Percentiles rank a stretch among this genome's conserved stretches.
These are phyloP conservation scores for Trichoderma sp. DNA, from an alignment of 2,329 filamentous ascomycete genomes.

Conservation along the genomic window DNA sequence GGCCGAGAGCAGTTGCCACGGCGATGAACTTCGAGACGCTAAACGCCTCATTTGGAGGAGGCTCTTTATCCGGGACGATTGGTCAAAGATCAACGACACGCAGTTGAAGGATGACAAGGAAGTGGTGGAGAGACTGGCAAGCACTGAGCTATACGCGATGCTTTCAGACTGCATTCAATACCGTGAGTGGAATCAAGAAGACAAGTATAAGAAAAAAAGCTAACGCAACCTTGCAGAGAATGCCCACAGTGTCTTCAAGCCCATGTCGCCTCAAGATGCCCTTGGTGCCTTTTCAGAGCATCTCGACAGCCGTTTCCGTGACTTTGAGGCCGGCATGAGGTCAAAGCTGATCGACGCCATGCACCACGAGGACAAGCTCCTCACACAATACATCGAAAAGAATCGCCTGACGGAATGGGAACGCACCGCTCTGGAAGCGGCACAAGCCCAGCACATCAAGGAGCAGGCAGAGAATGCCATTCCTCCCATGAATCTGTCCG, in stretches of 20 bases:
- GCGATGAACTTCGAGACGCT: slow-evolving; percentile 57
- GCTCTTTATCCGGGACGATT: slow-evolving; percentile 79
- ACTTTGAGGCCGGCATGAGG: slow-evolving; percentile 61
- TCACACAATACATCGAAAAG: slow-evolving; percentile 64
- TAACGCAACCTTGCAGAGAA: slow-evolving; percentile 36
- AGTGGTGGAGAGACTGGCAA: slow-evolving; percentile 58
- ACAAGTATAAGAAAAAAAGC: neutral
- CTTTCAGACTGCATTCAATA: slow-evolving; percentile 61
- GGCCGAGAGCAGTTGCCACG: slow-evolving; percentile 52
- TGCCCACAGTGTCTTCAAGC: slow-evolving; percentile 42
- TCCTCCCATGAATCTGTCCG: neutral
- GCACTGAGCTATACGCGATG: slow-evolving; percentile 68
- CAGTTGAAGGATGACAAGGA: slow-evolving; percentile 69
- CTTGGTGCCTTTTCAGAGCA: slow-evolving; percentile 60
- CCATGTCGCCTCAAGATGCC: slow-evolving; percentile 51
- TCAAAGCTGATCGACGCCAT: slow-evolving; percentile 70
- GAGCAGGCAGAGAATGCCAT: slow-evolving; percentile 30
- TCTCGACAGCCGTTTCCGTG: slow-evolving; percentile 58
- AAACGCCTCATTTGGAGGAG: slow-evolving; percentile 78
- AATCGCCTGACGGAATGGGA: slow-evolving; percentile 69
- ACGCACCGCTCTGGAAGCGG: slow-evolving; percentile 37
- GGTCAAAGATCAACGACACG: slow-evolving; percentile 75
- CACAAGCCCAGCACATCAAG: slow-evolving; percentile 33
- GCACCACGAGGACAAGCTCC: slow-evolving; percentile 64
- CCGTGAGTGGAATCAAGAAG: slow-evolving; percentile 49